Conservation (phyloP, 208 protist species). For the Trypanosoma platydactyli region DNA sequence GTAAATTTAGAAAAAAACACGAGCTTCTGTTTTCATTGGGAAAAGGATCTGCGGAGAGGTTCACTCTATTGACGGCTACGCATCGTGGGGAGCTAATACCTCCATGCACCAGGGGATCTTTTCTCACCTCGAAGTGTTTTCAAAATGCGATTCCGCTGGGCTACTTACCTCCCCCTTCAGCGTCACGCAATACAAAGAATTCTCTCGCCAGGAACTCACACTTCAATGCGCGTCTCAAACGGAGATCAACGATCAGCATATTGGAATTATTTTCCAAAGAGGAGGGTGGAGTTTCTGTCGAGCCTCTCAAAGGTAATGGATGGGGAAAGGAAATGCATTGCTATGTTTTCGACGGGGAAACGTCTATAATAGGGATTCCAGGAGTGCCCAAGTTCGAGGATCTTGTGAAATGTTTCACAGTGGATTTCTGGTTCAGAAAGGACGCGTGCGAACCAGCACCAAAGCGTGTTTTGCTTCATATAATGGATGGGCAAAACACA, state of each 20-base stretch:
- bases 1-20: slow-evolving; percentile 44
- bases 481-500: slow-evolving; percentile 79
- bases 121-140: slow-evolving; percentile 56
- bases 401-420: slow-evolving; percentile 64
- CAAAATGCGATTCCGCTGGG: slow-evolving; percentile 32
- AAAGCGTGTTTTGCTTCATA: slow-evolving; percentile 71
- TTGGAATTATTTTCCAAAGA: slow-evolving; percentile 39
- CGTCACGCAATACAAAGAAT: slow-evolving; percentile 22
- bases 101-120: slow-evolving; percentile 58
- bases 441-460: slow-evolving; percentile 47
- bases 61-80: slow-evolving; percentile 70
- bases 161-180: slow-evolving; percentile 19
- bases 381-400: slow-evolving; percentile 86
- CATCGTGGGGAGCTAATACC: slow-evolving; percentile 65
- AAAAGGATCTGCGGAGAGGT: slow-evolving; percentile 33
- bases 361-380: slow-evolving; percentile 76
- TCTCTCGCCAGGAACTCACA: slow-evolving; percentile 51
- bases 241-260: slow-evolving; percentile 58
- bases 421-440: slow-evolving; percentile 89
- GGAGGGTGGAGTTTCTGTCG: slow-evolving; percentile 11
- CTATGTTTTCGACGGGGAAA: slow-evolving; percentile 74
- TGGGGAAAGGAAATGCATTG: slow-evolving; percentile 60
- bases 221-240: slow-evolving; percentile 45
- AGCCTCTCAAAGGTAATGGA: slow-evolving; percentile 74
- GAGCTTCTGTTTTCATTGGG: slow-evolving; percentile 31